phyloP scores from a whole-genome alignment of 208 protist species.

The Herpetomonas tarakana region DNA sequence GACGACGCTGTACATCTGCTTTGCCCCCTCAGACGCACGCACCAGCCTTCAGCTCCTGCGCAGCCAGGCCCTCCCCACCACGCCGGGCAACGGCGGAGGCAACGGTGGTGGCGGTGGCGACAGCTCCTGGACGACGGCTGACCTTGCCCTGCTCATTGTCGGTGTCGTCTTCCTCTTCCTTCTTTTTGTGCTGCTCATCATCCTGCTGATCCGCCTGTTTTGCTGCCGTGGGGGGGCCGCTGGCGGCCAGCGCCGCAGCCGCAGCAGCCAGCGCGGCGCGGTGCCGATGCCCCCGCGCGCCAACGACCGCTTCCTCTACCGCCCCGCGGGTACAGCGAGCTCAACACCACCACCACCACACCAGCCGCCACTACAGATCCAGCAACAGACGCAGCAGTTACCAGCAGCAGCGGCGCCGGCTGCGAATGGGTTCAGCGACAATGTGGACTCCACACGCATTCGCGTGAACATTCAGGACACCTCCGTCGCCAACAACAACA shows the following conservation, averaged over 20 bases:
- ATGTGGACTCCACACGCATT: constrained; percentile 2
- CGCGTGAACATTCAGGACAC: constrained; percentile 6
- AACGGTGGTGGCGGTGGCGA: background rate
- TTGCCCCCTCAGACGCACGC: constrained; percentile 48
- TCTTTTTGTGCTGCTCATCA: constrained; percentile 56
- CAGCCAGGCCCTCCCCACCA: constrained; percentile 14
- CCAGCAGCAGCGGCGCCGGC: background rate
- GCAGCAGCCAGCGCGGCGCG: background rate
- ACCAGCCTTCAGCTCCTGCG: constrained; percentile 34
- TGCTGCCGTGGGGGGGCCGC: constrained; percentile 6
- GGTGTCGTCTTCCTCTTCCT: constrained; percentile 71
- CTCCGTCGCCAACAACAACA: background rate
- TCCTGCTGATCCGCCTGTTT: constrained; percentile 70
- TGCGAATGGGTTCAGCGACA: background rate
- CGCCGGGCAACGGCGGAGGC: constrained; percentile 1
- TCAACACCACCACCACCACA: constrained; percentile 7
- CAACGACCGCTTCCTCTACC: constrained; percentile 75
- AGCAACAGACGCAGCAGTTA: background rate
- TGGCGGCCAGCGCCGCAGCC: constrained; percentile 3
- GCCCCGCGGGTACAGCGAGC: constrained; percentile 2
- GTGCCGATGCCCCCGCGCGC: constrained; percentile 67
- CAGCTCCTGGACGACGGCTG: constrained; percentile 46
- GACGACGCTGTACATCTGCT: constrained; percentile 58
- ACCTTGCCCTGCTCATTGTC: constrained; percentile 70
- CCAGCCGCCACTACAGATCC: constrained; percentile 1